These are phyloP conservation scores for Penicillium longicatenatum DNA, from an alignment of 495 filamentous ascomycete species.

Conservation along the genomic window DNA sequence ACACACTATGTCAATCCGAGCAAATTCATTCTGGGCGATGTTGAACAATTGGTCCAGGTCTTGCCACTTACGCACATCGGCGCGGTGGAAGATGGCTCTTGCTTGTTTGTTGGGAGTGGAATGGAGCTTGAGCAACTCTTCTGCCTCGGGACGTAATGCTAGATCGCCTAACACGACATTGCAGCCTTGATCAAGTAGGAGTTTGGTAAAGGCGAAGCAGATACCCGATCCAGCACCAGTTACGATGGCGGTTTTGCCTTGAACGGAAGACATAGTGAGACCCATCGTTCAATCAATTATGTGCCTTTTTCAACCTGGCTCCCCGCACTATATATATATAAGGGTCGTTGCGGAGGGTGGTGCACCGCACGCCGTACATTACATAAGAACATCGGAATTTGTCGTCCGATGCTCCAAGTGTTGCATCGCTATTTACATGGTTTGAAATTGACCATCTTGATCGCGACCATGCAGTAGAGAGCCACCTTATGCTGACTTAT, in stretches of 20 bases:
- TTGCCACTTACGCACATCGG: neutral
- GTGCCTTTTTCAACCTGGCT: neutral
- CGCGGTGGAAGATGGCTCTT: neutral
- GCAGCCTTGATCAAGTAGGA: neutral
- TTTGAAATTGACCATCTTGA: too few species aligned
- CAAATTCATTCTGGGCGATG: neutral
- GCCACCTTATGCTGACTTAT: too few species aligned
- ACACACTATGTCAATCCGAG: neutral
- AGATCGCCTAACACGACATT: neutral
- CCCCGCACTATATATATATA: neutral
- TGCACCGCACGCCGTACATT: neutral
- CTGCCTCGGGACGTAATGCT: neutral
- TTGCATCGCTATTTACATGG: too few species aligned
- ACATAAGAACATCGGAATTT: neutral
- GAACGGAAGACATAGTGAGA: neutral
- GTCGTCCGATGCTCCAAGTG: neutral
- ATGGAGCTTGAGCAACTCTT: neutral
- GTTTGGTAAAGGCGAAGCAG: neutral
- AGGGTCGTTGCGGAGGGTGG: neutral
- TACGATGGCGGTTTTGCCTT: conserved; percentile 30
- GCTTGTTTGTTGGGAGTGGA: neutral
- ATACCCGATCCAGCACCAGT: conserved; percentile 11
- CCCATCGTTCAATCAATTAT: neutral
- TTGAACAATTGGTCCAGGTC: neutral
- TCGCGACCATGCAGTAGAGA: too few species aligned